Conservation (phyloP, 2,329 filamentous ascomycete species). For the Xylaria sp. region DNA sequence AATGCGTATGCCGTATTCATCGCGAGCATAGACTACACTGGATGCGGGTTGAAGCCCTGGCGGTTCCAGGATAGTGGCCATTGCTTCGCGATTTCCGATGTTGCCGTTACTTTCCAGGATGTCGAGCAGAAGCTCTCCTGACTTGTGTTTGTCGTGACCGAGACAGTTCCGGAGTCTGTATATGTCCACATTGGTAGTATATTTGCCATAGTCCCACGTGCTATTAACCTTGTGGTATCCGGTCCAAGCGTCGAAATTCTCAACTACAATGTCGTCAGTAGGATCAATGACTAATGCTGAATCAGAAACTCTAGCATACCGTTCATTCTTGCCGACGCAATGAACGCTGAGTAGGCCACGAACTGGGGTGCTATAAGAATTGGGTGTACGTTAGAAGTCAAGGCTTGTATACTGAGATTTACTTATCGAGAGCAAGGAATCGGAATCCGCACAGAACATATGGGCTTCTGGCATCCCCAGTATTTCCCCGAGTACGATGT, state of each 20-base stretch:
- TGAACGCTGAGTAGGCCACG: not conserved
- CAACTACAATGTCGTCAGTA: not conserved
- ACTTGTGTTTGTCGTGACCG: not conserved
- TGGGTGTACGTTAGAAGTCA: not conserved
- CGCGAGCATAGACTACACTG: not conserved
- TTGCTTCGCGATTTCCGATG: not conserved
- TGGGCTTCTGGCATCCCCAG: not conserved
- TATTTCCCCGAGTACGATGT: not conserved
- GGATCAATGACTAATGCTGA: not conserved
- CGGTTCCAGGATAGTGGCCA: not conserved
- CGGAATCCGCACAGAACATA: not conserved
- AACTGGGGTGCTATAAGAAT: not conserved
- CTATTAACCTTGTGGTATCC: not conserved
- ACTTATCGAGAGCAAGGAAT: no score
- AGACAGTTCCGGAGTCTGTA: not conserved
- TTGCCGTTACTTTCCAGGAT: not conserved
- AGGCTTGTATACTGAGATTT: not conserved
- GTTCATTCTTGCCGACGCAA: not conserved
- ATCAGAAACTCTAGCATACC: not conserved
- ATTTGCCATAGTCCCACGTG: not conserved
- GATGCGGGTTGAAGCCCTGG: not conserved
- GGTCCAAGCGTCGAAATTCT: not conserved
- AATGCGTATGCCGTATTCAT: not conserved
- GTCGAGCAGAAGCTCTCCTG: slow-evolving; percentile 1
- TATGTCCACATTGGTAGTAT: not conserved